Evolutionary conservation across 2,329 filamentous ascomycete species (phyloP), one percentile per base, ranked within the genome.

Genomic region (Colletotrichum abscissum): DNA sequence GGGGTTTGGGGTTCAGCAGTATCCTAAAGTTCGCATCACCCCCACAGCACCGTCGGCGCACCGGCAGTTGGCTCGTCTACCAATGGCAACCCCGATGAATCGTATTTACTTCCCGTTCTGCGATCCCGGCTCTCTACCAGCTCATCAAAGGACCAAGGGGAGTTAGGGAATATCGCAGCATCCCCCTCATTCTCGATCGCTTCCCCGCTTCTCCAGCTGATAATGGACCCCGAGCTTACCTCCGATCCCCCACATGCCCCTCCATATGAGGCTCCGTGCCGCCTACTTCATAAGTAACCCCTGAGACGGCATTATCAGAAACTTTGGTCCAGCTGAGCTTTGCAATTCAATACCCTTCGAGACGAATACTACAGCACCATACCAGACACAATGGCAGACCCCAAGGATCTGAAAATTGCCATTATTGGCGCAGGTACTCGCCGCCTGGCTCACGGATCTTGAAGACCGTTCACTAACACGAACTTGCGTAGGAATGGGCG

Each of bases 401-500:
- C 76, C 35, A 81, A 76, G 65, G 81, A 84, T 56, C 72, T 83
- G 66, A 82, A 83, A 67, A 81, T 87, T 79, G 81, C 86, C 79
- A 80, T 88, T 76, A 77, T 88, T 71, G 79, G 88, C 79, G 88
- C 88, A 30, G 88, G 86, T 87, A 81, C 56, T 78, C 78, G 76
- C 22, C 59, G 22, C 56, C 24, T 11, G 19, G 5, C 5, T 30
- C 5, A 35, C 3, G 19, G 59, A 9, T 8, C n/a, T 22, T 9
- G n/a, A 22, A n/a, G 19, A 22, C 19, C 28, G 16, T 19, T 56
- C 24, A 38, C 63, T 65, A 63, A 57, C 46, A 38, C 11, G 55
- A 62, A 55, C 22, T 71, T 42, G 57, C 24, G 33, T 72, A 92
- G 93, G 94, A 76, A 96, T 97, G 93, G 94, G 93, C 65, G 94